phyloP scores from a whole-genome alignment of 192 early-diverging fungal species.

The Coemansia sp. region DNA sequence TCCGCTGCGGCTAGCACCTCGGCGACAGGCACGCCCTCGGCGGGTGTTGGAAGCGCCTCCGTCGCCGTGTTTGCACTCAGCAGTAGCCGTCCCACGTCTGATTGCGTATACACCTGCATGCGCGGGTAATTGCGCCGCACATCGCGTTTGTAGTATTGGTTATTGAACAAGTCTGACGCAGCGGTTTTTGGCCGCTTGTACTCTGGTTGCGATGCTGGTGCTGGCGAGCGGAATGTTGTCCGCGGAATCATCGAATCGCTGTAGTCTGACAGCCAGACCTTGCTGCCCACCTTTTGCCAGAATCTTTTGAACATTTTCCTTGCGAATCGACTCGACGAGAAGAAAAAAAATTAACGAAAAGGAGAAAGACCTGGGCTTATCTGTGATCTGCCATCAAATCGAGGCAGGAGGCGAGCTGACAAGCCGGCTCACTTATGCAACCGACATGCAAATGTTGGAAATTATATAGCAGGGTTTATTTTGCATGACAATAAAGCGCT shows the following conservation, averaged over 20 bases:
- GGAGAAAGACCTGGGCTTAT: neutral
- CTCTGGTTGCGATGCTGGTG: conserved; percentile 57
- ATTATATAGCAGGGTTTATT: too few relatives aligned
- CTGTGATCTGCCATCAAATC: neutral
- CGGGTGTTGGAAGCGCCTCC: conserved; percentile 16
- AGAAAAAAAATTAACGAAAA: neutral
- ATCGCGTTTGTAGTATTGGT: conserved; percentile 91
- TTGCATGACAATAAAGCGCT: too few relatives aligned
- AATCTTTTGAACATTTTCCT: conserved; percentile 40
- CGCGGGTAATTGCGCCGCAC: conserved; percentile 88
- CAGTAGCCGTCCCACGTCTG: conserved; percentile 69
- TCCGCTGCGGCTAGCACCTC: conserved; percentile 18
- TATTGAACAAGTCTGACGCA: conserved; percentile 69
- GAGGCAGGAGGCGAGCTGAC: neutral
- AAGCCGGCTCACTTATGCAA: too few relatives aligned
- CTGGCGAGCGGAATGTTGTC: conserved; percentile 66
- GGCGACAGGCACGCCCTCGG: neutral
- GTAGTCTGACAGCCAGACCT: conserved; percentile 53
- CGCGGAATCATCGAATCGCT: conserved; percentile 65
- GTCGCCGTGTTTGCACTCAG: conserved; percentile 11
- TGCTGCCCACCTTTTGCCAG: conserved; percentile 49
- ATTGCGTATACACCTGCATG: conserved; percentile 73
- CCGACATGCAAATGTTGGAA: too few relatives aligned
- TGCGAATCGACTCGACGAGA: neutral
- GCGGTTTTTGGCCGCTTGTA: conserved; percentile 56